Percentiles rank a stretch among this genome's conserved stretches.
These are phyloP conservation scores for Nymphaea thermarum DNA, from an alignment of 164 flowering plant genomes.

Conservation along the genomic window DNA sequence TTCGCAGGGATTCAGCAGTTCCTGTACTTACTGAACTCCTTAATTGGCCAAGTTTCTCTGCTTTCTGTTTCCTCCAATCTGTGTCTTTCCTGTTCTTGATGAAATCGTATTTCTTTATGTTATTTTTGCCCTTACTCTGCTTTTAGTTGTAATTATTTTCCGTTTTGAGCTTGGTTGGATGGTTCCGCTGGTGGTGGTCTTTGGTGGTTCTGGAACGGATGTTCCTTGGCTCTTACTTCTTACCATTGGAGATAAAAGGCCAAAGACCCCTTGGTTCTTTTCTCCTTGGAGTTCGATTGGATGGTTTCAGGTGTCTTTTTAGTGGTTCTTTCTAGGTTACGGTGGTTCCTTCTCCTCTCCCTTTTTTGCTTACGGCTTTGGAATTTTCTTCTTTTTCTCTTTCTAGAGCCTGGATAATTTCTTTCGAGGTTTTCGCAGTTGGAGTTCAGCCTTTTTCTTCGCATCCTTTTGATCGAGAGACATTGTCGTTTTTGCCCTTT, in stretches of 20 bases:
- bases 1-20: neutral
- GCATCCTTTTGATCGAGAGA: too few species aligned
- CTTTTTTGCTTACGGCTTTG: too few species aligned
- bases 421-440: too few species aligned
- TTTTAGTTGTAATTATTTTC: too few species aligned
- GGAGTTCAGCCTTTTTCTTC: too few species aligned
- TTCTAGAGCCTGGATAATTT: too few species aligned
- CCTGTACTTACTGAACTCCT: neutral
- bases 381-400: too few species aligned
- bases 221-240: too few species aligned
- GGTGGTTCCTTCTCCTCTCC: slow-evolving; percentile 41
- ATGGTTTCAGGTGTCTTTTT: neutral
- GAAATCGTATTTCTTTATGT: neutral
- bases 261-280: neutral
- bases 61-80: neutral
- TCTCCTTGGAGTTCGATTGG: neutral
- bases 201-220: neutral
- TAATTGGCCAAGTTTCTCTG: neutral
- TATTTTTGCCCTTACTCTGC: neutral
- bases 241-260: too few species aligned
- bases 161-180: neutral
- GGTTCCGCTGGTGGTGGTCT: neutral
- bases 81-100: neutral
- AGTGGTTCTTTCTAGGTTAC: neutral
- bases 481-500: too few species aligned